Conservation (phyloP, 805 yeast species). For the Lachancea nothofagi region DNA sequence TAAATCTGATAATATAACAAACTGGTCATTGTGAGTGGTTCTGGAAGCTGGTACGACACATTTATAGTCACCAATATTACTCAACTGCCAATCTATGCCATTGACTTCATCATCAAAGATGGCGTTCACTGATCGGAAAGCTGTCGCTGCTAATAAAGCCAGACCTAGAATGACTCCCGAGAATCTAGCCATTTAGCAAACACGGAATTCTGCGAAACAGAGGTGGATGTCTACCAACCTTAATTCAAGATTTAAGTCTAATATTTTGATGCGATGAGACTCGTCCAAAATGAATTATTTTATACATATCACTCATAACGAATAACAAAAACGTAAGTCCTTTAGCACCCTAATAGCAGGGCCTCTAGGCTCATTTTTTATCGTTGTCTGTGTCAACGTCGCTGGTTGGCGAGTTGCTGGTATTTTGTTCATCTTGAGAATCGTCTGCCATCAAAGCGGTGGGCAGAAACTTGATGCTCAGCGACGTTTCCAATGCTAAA, state of each 20-base stretch:
- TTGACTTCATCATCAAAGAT: conserved; percentile 49
- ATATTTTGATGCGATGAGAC: no score
- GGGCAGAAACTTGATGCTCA: conserved; percentile 34
- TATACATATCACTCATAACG: no score
- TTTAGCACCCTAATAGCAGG: no score
- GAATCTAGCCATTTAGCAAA: neutral
- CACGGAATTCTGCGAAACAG: no score
- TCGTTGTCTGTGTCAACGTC: no score
- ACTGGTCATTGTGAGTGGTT: conserved; percentile 12
- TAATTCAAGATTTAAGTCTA: no score
- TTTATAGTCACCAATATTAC: conserved; percentile 39
- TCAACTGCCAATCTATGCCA: conserved; percentile 49
- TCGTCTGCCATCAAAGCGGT: conserved; percentile 20
- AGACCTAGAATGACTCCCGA: neutral
- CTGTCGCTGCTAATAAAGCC: neutral
- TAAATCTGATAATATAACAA: conserved; percentile 28
- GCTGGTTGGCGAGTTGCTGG: neutral
- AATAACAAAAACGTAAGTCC: no score
- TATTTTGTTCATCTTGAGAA: neutral
- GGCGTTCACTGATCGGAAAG: conserved; percentile 19
- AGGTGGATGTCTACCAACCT: no score
- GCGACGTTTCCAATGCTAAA: conserved; percentile 32
- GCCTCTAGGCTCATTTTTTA: no score
- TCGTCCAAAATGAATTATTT: no score
- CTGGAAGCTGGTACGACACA: conserved; percentile 15